Evolutionary conservation across 495 filamentous ascomycete species (phyloP), one percentile per base, ranked within the genome.

Genomic region (Aspergillus indologenus): DNA sequence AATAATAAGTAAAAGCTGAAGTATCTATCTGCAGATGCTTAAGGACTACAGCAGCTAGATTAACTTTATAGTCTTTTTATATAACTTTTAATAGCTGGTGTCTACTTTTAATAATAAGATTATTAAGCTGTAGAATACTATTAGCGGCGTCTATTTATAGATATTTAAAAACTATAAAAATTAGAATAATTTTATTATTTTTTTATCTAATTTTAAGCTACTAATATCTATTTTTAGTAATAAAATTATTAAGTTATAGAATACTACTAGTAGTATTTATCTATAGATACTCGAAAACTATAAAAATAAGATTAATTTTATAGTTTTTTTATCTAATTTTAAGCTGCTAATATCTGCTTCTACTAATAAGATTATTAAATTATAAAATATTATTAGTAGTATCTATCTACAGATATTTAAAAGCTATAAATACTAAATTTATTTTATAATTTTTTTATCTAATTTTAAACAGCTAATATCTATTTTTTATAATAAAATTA

Each of bases 211-310:
- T 1, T 22, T 21, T 18, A 19, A 20, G n/a, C 15, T 20, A 0
- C 54, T 57, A 17, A 61, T 51, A 15, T 66, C 61, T 47, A 50
- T 18, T 26, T 65, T 54, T 1, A 14, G 47, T 49, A 65, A 71
- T 57, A 22, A 43, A 0, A 65, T 57, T 45, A 40, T 69, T 2
- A 52, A 65, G 47, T 15, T 72, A 2, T 57, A 24, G 44, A 22
- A 57, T 20, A 6, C 44, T 1, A 50, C 44, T 22, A 57, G 22
- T 7, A 9, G 26, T 9, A 9, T 9, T 9, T 29, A 9, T 9
- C 26, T 29, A 9, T 9, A 29, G 26, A 29, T 9, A 9, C 26
- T 29, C 26, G 26, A 49, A 20, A 44, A 44, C 23, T 23, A 57
- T 51, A 22, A 22, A 11, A 20, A 23, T 9, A 4, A 9, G 26